Conservation (phyloP, 192 early-diverging fungal genomes). For the Rhizophagus prolifer region DNA sequence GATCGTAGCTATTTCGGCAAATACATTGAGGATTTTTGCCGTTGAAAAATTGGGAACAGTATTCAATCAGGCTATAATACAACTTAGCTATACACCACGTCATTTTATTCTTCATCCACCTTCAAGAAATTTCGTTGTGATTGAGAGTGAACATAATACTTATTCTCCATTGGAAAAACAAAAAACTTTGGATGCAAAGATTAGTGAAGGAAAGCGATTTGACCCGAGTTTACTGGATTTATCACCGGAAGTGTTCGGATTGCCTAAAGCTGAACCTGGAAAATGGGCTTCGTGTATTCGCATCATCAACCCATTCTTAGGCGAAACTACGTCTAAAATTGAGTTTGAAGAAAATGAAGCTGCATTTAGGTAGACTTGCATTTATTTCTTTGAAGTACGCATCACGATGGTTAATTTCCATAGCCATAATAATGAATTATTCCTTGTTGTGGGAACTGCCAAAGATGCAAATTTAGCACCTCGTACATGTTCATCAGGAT, state of each 20-base stretch:
- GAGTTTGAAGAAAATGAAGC: conserved; percentile 85
- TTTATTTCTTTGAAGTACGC: conserved; percentile 17
- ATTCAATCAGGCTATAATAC: conserved; percentile 84
- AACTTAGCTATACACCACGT: conserved; percentile 87
- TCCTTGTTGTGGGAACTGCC: conserved; percentile 85
- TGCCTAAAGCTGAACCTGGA: conserved; percentile 63
- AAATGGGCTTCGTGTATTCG: conserved; percentile 90
- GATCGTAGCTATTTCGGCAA: conserved; percentile 83
- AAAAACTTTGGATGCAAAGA: conserved; percentile 53
- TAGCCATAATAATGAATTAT: conserved; percentile 51
- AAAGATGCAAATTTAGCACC: conserved; percentile 68
- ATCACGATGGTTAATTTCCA: conserved; percentile 66
- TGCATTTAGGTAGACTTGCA: conserved; percentile 59
- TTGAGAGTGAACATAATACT: conserved; percentile 85
- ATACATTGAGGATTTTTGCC: conserved; percentile 80
- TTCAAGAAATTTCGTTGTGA: conserved; percentile 83
- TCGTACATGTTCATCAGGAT: conserved; percentile 65
- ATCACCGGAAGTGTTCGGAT: conserved; percentile 78
- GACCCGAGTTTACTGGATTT: conserved; percentile 57
- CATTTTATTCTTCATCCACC: conserved; percentile 69
- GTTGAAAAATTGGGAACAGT: conserved; percentile 79
- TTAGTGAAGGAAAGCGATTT: conserved; percentile 52
- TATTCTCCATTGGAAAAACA: conserved; percentile 66
- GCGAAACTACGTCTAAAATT: conserved; percentile 64
- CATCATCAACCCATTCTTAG: conserved; percentile 73